Conservation (phyloP, 2,329 filamentous ascomycete genomes). For the Penicillium palitans region DNA sequence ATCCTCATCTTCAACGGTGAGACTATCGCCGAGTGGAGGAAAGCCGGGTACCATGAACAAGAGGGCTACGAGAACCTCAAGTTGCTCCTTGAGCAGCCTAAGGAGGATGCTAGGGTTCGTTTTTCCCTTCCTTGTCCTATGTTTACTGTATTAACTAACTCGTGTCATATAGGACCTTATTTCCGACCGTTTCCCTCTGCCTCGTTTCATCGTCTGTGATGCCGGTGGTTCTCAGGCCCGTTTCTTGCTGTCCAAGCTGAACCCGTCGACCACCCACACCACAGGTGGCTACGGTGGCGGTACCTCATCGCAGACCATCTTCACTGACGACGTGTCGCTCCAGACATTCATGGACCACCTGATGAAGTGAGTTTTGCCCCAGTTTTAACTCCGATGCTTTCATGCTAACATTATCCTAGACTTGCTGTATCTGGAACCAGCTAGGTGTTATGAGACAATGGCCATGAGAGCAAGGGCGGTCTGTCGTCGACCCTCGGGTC, state of each 20-base stretch:
- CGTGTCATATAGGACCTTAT: slow-evolving; percentile 76
- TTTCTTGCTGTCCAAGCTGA: slow-evolving; percentile 94
- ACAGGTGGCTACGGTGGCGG: slow-evolving; percentile 89
- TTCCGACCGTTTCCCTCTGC: slow-evolving; percentile 94
- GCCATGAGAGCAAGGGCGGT: slow-evolving; percentile 37
- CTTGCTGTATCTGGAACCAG: slow-evolving; percentile 54
- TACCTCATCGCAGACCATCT: slow-evolving; percentile 92
- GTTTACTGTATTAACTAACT: slow-evolving; percentile 9
- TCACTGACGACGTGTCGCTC: slow-evolving; percentile 95
- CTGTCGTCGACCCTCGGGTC: slow-evolving; percentile 34
- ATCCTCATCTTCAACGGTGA: slow-evolving; percentile 99
- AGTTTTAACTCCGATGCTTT: not conserved
- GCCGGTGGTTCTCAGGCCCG: slow-evolving; percentile 97
- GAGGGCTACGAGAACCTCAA: slow-evolving; percentile 98
- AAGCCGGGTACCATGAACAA: slow-evolving; percentile 96
- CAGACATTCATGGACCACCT: slow-evolving; percentile 99
- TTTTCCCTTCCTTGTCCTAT: not conserved
- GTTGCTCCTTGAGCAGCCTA: slow-evolving; percentile 81
- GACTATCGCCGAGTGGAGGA: slow-evolving; percentile 96
- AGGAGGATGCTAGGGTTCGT: slow-evolving; percentile 90
- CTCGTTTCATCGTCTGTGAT: slow-evolving; percentile 97
- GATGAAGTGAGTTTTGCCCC: slow-evolving; percentile 76
- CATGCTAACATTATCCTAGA: slow-evolving; percentile 39
- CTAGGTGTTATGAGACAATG: slow-evolving; percentile 39
- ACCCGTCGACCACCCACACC: slow-evolving; percentile 95